These are phyloP conservation scores for Phytomonas francai DNA, from an alignment of 208 protist species.

Conservation along the genomic window DNA sequence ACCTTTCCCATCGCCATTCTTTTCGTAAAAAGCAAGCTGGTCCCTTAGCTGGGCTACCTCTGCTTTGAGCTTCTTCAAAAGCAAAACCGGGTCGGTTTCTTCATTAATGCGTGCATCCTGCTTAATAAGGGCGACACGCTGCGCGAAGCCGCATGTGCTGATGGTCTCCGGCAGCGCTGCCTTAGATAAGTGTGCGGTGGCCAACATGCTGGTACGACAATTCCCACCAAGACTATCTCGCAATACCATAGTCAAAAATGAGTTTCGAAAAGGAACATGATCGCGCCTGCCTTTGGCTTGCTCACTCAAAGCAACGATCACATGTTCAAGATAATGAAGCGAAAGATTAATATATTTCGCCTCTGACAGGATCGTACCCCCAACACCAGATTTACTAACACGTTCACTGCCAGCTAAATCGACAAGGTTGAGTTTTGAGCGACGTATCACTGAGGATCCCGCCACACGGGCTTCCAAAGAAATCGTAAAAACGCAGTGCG, in stretches of 20 bases:
- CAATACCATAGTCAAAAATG: conserved; percentile 93
- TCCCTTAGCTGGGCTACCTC: conserved; percentile 85
- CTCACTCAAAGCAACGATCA: conserved; percentile 82
- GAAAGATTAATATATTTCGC: conserved; percentile 91
- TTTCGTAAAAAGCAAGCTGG: conserved; percentile 70
- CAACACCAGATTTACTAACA: conserved; percentile 78
- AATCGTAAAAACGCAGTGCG: conserved; percentile 89
- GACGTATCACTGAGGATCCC: conserved; percentile 39
- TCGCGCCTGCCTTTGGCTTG: conserved; percentile 65
- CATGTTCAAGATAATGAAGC: conserved; percentile 79
- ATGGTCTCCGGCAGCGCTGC: conserved; percentile 76
- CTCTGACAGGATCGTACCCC: conserved; percentile 55
- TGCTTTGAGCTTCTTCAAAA: conserved; percentile 84
- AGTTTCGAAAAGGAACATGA: conserved; percentile 93
- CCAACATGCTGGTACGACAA: conserved; percentile 92
- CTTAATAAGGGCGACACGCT: conserved; percentile 84
- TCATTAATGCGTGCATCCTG: conserved; percentile 86
- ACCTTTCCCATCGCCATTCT: conserved; percentile 23
- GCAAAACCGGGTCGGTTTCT: conserved; percentile 83
- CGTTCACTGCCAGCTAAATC: conserved; percentile 93
- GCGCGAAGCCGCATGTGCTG: conserved; percentile 86
- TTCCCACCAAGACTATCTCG: conserved; percentile 92
- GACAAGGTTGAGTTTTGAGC: conserved; percentile 80
- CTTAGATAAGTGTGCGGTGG: conserved; percentile 59
- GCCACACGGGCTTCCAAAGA: conserved; percentile 54